A percentile compares a stretch with the other conserved stretches of the same genome.
phyloP scores from a whole-genome alignment of 2,329 filamentous ascomycete species.

The Colletotrichum sp. region DNA sequence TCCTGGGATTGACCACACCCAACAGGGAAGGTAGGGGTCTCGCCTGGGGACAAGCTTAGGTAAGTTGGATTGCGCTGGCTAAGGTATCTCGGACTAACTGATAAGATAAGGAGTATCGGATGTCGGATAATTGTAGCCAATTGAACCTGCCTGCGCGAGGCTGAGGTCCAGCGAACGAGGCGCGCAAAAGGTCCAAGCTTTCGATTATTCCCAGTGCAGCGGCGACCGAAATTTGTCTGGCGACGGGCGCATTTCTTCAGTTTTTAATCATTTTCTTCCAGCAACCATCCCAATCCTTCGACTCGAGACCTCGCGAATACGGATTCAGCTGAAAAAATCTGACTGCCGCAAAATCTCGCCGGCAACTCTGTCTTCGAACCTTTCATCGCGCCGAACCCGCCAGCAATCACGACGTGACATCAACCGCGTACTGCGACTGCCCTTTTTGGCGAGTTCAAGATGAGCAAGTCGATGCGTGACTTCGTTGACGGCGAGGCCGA shows the following conservation, averaged over 20 bases:
- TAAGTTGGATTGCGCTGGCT: neutral
- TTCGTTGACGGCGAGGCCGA: slow-evolving; percentile 87
- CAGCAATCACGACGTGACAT: neutral
- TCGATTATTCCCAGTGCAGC: slow-evolving; percentile 13
- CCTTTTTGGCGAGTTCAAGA: slow-evolving; percentile 31
- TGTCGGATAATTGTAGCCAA: neutral
- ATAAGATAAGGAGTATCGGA: slow-evolving; percentile 2
- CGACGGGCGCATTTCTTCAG: slow-evolving; percentile 3
- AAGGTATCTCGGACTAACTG: slow-evolving; percentile 1
- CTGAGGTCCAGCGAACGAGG: slow-evolving; percentile 5
- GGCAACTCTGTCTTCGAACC: neutral
- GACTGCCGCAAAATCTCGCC: neutral
- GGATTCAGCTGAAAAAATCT: neutral
- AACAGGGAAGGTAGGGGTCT: neutral
- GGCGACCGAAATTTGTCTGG: slow-evolving; percentile 16
- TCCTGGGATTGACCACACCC: neutral
- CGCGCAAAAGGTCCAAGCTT: slow-evolving; percentile 18
- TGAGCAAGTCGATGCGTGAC: slow-evolving; percentile 72
- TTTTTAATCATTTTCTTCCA: neutral
- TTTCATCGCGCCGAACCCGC: neutral
- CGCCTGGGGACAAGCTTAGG: neutral
- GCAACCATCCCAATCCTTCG: neutral
- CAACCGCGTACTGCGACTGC: neutral
- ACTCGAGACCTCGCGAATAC: neutral
- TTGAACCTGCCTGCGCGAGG: neutral